phyloP scores from a whole-genome alignment of 345 rosid species.

The Sapria himalayana region DNA sequence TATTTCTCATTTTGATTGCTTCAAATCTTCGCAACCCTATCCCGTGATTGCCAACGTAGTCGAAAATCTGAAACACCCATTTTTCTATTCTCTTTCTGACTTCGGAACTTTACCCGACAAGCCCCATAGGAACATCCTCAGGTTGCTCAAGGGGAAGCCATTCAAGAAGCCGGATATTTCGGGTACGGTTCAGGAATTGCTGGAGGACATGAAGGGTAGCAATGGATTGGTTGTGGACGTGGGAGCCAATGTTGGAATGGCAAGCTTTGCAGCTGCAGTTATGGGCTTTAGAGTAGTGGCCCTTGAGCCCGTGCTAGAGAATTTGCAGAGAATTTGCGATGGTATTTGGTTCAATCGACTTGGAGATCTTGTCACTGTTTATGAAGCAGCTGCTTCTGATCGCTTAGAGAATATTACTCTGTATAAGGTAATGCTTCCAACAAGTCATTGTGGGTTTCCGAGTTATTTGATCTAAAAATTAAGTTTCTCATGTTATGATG shows the following conservation, averaged over 20 bases:
- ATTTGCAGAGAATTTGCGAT: constrained; percentile 87
- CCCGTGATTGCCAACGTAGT: constrained; percentile 76
- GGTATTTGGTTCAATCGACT: constrained; percentile 83
- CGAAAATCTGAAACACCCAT: constrained; percentile 63
- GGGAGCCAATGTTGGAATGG: constrained; percentile 97
- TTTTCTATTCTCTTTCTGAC: constrained; percentile 68
- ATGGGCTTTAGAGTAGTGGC: constrained; percentile 83
- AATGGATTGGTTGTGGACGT: constrained; percentile 65
- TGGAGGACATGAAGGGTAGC: constrained; percentile 25
- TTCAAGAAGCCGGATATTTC: constrained; percentile 86
- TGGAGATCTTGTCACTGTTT: constrained; percentile 52
- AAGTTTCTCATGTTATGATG: no score
- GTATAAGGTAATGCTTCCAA: constrained; percentile 35
- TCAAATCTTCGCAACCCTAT: constrained; percentile 47
- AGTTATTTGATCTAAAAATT: not conserved
- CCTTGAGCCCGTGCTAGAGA: constrained; percentile 84
- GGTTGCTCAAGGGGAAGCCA: constrained; percentile 77
- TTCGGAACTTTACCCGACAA: constrained; percentile 71
- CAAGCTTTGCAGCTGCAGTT: constrained; percentile 78
- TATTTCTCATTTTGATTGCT: constrained; percentile 48
- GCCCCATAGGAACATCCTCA: constrained; percentile 86
- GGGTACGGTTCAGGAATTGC: constrained; percentile 47
- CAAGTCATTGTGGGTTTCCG: not conserved
- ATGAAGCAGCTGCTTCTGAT: constrained; percentile 81
- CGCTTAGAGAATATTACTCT: constrained; percentile 57